Conservation (phyloP, 106 monocot species). For the Phalaenopsis aphrodite region DNA sequence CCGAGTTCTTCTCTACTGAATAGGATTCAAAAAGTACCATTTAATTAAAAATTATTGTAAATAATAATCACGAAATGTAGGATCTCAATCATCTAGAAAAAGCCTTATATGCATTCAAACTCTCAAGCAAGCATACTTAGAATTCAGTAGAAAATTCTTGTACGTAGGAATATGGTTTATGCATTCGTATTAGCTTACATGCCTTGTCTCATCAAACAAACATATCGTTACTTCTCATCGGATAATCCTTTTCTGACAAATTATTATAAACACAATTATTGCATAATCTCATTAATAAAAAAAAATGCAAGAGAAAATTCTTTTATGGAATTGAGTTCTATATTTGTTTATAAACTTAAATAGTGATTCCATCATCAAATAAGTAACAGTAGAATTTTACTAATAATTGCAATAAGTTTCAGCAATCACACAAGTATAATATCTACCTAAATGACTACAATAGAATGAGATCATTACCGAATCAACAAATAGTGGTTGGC, state of each 20-base stretch:
- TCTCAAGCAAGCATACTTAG: background rate
- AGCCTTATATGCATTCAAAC: background rate
- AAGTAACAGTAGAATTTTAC: background rate
- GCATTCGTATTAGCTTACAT: background rate
- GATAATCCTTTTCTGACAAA: background rate
- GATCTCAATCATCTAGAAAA: background rate
- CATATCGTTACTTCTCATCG: background rate
- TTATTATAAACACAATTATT: background rate
- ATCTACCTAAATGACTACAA: background rate
- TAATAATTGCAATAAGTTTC: background rate
- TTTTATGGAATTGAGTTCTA: background rate
- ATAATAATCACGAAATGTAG: background rate
- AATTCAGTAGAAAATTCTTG: background rate
- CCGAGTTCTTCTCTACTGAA: background rate
- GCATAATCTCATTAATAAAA: background rate
- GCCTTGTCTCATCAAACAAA: background rate
- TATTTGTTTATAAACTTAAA: background rate
- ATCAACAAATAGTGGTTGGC: conserved; percentile 75
- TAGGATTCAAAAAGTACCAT: background rate
- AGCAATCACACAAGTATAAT: background rate
- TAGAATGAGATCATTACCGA: conserved; percentile 44
- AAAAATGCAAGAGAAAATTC: background rate
- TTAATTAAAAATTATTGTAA: background rate
- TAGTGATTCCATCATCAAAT: background rate
- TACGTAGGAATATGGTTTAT: background rate